Evolutionary conservation across 2,329 filamentous ascomycete species (phyloP), one percentile per base, ranked within the genome.

Genomic region (Trichoderma aggressivum): DNA sequence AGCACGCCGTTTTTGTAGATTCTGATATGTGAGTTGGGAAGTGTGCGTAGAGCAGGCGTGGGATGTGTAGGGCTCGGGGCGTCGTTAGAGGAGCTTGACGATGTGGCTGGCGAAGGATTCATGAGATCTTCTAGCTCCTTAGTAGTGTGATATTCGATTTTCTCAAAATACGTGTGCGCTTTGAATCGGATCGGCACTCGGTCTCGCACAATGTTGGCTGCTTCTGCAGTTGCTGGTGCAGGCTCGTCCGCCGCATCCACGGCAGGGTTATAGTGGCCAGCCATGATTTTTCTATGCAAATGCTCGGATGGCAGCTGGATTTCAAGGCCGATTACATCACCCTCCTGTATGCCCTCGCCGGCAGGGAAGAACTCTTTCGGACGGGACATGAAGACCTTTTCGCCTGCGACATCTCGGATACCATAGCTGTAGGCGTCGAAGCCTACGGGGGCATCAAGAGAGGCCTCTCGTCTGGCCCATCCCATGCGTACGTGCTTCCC

Each of bases 161-260:
- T 92, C 81, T 98, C 95, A 80, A 97, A 98, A 83, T 97, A 97
- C 67, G 94, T 92, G 79, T 97, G 94, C 55, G 92, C 90, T 81
- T 97, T 98, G 84, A 97, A 97, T 11, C 94, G 90, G 75, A 98
- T 97, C 1, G 96, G 94, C 58, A 98, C 94, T 62, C 96, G 92
- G 80, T 99, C 97, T 73, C 97, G 93, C 72, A 99, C 93, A 73
- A 98, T 92, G 80, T 98, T 96, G 18, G 89, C 83, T 0, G 88
- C 87, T 72, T 88, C 86, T n/a, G 87, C 85, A 0, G 87, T 85
- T 3, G 84, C 79, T 21, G 84, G 81, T 11, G 84, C 81, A 5
- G 88, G 85, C 58, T 90, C 89, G 74, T 90, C 87, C 53, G 86
- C 82, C 1, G 88, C 79, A 77, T 98, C 94, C 1, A 94, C 89